Conservation (phyloP, 1,139 yeast species). For the Saccharomyces uvarum region DNA sequence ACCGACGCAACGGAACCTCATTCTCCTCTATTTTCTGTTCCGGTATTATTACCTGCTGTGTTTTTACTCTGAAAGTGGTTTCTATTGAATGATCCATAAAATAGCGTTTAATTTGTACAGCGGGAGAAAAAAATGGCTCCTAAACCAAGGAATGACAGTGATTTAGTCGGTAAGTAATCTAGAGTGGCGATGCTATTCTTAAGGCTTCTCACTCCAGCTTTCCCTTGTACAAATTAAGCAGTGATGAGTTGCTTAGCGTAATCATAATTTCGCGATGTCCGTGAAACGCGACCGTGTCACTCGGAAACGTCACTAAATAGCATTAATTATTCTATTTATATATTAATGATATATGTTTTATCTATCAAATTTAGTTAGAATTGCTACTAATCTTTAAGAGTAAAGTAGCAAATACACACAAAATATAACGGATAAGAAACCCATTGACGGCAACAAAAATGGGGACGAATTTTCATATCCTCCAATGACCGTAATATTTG, state of each 20-base stretch:
- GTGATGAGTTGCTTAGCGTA: background rate
- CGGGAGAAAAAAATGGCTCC: background rate
- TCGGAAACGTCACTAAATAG: background rate
- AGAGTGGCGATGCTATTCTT: background rate
- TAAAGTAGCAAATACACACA: background rate
- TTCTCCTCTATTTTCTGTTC: slow-evolving; percentile 53
- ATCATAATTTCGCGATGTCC: background rate
- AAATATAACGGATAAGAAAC: background rate
- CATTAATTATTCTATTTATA: background rate
- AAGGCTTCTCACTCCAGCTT: background rate
- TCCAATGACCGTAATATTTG: background rate
- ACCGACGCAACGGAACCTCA: slow-evolving; percentile 84
- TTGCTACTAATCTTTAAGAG: background rate
- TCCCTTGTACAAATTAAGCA: background rate
- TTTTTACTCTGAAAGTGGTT: slow-evolving; percentile 78
- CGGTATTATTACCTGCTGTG: slow-evolving; percentile 71
- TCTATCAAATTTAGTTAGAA: background rate
- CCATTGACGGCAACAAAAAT: background rate
- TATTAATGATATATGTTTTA: background rate
- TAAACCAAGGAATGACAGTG: background rate
- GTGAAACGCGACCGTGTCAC: background rate
- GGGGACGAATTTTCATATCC: background rate
- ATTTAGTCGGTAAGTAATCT: background rate
- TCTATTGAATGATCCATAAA: slow-evolving; percentile 39
- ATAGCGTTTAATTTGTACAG: background rate